Evolutionary conservation across 73 alveolate species (phyloP).

Genomic region (Paramecium bursaria): DNA sequence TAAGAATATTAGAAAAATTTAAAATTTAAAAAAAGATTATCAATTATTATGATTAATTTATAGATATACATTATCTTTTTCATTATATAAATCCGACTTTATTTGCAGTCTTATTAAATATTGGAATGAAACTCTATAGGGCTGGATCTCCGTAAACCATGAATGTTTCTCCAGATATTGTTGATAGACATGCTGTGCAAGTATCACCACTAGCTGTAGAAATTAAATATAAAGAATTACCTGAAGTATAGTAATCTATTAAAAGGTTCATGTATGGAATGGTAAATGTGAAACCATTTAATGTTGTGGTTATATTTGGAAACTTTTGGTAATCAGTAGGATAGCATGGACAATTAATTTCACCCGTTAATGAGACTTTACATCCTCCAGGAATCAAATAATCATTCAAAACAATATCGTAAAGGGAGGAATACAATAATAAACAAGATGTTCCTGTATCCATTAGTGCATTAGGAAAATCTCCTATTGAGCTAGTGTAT

Average conservation of each 20-base stretch:
- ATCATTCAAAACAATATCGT: not conserved
- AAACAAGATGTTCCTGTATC: constrained; percentile 3
- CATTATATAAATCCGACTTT: not conserved
- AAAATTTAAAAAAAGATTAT: too few relatives aligned
- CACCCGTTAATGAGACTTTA: not conserved
- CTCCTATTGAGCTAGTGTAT: not conserved
- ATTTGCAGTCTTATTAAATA: not conserved
- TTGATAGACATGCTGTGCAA: not conserved
- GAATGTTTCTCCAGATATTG: not conserved
- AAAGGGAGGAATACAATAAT: not conserved
- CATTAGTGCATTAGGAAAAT: not conserved
- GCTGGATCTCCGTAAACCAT: constrained; percentile 19
- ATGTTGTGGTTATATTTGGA: not conserved
- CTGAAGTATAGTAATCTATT: not conserved
- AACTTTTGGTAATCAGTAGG: not conserved
- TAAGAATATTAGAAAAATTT: too few relatives aligned
- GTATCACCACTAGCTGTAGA: not conserved
- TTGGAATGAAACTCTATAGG: not conserved
- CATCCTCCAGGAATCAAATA: not conserved
- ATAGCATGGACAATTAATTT: not conserved
- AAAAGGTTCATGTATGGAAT: not conserved
- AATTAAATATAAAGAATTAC: not conserved
- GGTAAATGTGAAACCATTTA: not conserved
- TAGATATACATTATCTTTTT: too few relatives aligned
- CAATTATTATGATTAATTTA: too few relatives aligned